These are phyloP conservation scores for Schwanniomyces etchellsii DNA, from an alignment of 1,139 yeast species.

Conservation along the genomic window DNA sequence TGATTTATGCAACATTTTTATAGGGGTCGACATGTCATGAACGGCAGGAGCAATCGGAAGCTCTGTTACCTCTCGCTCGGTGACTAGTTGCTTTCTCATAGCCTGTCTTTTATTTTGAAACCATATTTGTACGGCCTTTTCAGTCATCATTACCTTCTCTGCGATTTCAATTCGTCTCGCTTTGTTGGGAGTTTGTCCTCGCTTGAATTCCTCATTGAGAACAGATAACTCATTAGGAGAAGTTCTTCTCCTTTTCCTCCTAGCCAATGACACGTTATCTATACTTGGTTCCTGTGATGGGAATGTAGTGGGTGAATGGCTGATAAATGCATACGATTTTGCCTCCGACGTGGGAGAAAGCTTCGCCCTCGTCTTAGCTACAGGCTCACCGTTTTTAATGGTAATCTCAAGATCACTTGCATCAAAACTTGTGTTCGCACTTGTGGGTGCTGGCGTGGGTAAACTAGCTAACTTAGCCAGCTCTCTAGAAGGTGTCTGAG, in stretches of 20 bases:
- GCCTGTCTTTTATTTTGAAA: conserved; percentile 94
- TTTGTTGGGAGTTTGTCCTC: conserved; percentile 79
- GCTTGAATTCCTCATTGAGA: conserved; percentile 70
- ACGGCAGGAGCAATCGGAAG: conserved; percentile 34
- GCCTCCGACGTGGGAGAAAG: conserved; percentile 11
- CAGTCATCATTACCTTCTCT: conserved; percentile 79
- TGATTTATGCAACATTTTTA: conserved; percentile 15
- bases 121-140: conserved; percentile 97
- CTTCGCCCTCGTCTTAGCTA: conserved; percentile 3
- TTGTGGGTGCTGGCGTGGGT: neutral
- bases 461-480: neutral
- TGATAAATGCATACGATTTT: conserved; percentile 77
- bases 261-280: conserved; percentile 84
- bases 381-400: conserved; percentile 1
- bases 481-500: neutral
- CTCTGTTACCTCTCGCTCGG: conserved; percentile 40
- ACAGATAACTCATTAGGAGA: conserved; percentile 80
- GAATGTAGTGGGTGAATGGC: conserved; percentile 85
- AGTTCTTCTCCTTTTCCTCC: conserved; percentile 93
- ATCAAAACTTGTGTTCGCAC: conserved; percentile 7
- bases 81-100: conserved; percentile 46
- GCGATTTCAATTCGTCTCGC: conserved; percentile 73
- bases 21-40: conserved; percentile 21
- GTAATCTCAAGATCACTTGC: conserved; percentile 8
- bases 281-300: conserved; percentile 80